A percentile compares a stretch with the other conserved stretches of the same genome.
Conservation (phyloP, 2,329 filamentous ascomycete genomes). For the Thielaviopsis punctulata region DNA sequence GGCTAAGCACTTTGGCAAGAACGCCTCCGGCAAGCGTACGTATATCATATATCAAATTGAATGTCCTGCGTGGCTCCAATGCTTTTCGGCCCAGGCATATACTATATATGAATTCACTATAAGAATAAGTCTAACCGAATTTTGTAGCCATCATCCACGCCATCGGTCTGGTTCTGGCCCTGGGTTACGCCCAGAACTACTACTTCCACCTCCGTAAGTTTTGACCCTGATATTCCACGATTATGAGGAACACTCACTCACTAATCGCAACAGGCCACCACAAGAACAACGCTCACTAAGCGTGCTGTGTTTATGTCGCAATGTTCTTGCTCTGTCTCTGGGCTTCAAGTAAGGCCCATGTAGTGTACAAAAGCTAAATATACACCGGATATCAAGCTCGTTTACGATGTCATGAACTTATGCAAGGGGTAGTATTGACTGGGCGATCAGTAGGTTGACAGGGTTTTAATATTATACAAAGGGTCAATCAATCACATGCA, state of each 20-base stretch:
- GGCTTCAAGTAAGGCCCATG: slow-evolving; percentile 6
- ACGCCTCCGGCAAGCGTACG: slow-evolving; percentile 75
- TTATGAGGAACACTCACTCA: slow-evolving; percentile 5
- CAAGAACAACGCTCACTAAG: slow-evolving; percentile 99
- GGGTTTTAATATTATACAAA: neutral
- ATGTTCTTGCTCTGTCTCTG: slow-evolving; percentile 5
- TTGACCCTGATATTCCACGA: neutral
- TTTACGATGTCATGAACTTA: slow-evolving; percentile 13
- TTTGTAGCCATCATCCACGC: slow-evolving; percentile 67
- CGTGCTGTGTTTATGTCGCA: neutral
- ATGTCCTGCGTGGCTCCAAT: neutral
- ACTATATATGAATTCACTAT: neutral
- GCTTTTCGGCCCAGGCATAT: neutral
- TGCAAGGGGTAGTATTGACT: neutral
- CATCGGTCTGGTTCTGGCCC: slow-evolving; percentile 56
- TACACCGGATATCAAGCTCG: slow-evolving; percentile 5
- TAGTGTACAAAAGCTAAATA: slow-evolving; percentile 13
- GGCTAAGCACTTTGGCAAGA: slow-evolving; percentile 87
- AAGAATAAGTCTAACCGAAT: slow-evolving; percentile 11
- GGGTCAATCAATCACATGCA: too few species aligned
- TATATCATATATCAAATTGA: neutral
- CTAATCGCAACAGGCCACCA: slow-evolving; percentile 58
- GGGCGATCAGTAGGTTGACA: neutral
- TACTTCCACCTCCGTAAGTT: slow-evolving; percentile 99
- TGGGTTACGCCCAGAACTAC: slow-evolving; percentile 97